phyloP scores from a whole-genome alignment of 306 rosid genomes.

The Hippophae rhamnoides region DNA sequence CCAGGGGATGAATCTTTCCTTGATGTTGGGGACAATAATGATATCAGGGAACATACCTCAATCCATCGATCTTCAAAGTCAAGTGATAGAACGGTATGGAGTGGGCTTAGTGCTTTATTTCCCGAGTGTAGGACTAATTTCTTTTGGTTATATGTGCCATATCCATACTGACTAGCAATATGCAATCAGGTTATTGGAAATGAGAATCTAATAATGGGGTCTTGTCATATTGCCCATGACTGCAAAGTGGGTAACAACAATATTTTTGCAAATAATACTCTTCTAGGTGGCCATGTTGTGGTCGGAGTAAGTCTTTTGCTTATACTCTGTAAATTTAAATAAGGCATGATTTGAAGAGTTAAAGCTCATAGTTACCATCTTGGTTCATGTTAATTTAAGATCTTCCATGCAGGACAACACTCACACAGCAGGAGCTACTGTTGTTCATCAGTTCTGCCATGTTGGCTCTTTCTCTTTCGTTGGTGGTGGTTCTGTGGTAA shows the following conservation, averaged over 20 bases:
- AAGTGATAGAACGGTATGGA: conserved; percentile 62
- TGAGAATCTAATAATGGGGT: conserved; percentile 89
- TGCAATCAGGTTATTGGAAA: conserved; percentile 70
- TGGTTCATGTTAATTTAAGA: conserved; percentile 14
- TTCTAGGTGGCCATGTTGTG: conserved; percentile 82
- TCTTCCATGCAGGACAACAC: conserved; percentile 60
- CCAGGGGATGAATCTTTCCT: conserved; percentile 77
- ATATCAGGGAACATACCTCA: conserved; percentile 72
- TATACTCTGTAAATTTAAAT: neutral
- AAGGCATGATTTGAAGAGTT: neutral
- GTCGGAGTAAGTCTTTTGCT: conserved; percentile 57
- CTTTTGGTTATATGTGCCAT: neutral
- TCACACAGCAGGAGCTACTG: conserved; percentile 81
- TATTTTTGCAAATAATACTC: conserved; percentile 82
- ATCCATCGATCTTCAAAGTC: conserved; percentile 85
- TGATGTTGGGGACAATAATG: conserved; percentile 77
- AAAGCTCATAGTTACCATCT: conserved; percentile 5
- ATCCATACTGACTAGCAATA: conserved; percentile 10
- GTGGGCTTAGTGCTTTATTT: conserved; percentile 1
- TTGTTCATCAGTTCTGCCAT: conserved; percentile 86
- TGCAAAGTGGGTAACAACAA: conserved; percentile 73
- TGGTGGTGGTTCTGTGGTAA: conserved; percentile 94
- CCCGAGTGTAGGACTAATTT: neutral
- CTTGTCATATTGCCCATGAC: conserved; percentile 93
- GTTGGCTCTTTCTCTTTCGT: conserved; percentile 76